phyloP scores from a whole-genome alignment of 2,329 filamentous ascomycete genomes.

The Aaosphaeria arxii region DNA sequence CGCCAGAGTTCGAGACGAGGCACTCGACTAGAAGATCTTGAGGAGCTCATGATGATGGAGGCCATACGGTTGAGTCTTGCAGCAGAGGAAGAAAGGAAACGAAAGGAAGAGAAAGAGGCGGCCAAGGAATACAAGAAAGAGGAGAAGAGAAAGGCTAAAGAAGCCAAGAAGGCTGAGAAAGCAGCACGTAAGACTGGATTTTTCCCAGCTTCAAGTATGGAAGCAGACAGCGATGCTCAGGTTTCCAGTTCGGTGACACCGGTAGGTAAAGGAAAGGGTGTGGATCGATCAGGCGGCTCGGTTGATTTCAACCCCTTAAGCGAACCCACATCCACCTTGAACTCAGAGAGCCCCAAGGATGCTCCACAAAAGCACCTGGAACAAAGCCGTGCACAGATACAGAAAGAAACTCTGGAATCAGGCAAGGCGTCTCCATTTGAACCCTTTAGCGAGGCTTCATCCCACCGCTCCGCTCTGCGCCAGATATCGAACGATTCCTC shows the following conservation, averaged over 20 bases:
- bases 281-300: slow-evolving; percentile 38
- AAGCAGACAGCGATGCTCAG: slow-evolving; percentile 30
- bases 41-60: slow-evolving; percentile 99
- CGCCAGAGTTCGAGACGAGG: slow-evolving; percentile 55
- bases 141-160: slow-evolving; percentile 70
- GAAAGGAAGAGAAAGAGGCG: slow-evolving; percentile 76
- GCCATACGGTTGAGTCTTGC: slow-evolving; percentile 89
- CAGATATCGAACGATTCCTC: slow-evolving; percentile 88
- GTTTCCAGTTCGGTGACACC: slow-evolving; percentile 23
- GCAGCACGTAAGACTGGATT: slow-evolving; percentile 62
- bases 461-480: slow-evolving; percentile 66
- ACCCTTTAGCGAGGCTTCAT: slow-evolving; percentile 29
- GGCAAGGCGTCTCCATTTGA: slow-evolving; percentile 45
- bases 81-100: slow-evolving; percentile 87
- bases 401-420: slow-evolving; percentile 30
- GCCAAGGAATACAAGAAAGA: slow-evolving; percentile 81
- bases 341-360: slow-evolving; percentile 30
- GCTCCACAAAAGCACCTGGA: slow-evolving; percentile 47
- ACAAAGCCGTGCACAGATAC: slow-evolving; percentile 43
- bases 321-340: slow-evolving; percentile 43
- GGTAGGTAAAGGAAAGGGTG: slow-evolving; percentile 48
- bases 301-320: slow-evolving; percentile 41
- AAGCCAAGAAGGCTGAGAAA: slow-evolving; percentile 65
- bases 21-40: slow-evolving; percentile 75
- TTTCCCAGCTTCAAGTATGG: slow-evolving; percentile 52